These are phyloP conservation scores for Petasospora fabianii DNA, from an alignment of 1,139 yeast genomes.

Conservation along the genomic window DNA sequence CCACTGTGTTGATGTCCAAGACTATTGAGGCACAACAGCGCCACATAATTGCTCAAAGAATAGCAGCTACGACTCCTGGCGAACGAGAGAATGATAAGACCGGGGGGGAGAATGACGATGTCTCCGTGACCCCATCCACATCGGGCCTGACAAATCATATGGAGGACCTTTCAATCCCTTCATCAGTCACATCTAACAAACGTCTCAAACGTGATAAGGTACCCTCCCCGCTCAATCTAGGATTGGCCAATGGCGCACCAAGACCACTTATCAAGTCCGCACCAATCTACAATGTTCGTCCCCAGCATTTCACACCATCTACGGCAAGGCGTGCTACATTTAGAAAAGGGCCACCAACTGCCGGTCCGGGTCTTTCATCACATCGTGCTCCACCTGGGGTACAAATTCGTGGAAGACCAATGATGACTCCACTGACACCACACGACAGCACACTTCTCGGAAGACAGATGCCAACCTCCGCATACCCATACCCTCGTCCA, in stretches of 20 bases:
- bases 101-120: conserved; percentile 2
- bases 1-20: conserved; percentile 44
- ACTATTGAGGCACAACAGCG: conserved; percentile 48
- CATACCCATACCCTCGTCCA: conserved; percentile 10
- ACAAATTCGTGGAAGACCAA: conserved; percentile 6
- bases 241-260: conserved; percentile 16
- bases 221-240: conserved; percentile 42
- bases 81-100: conserved; percentile 16
- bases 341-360: conserved; percentile 3
- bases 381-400: conserved; percentile 2
- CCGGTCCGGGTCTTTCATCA: not conserved
- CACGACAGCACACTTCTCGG: conserved; percentile 8
- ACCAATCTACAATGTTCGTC: conserved; percentile 33
- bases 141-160: conserved; percentile 21
- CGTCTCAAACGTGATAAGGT: conserved; percentile 42
- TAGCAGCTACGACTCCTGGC: conserved; percentile 7
- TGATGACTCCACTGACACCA: conserved; percentile 15
- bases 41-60: conserved; percentile 42
- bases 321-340: conserved; percentile 17
- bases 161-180: conserved; percentile 30
- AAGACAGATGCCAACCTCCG: conserved; percentile 9
- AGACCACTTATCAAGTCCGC: conserved; percentile 43
- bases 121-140: conserved; percentile 9
- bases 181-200: conserved; percentile 26
- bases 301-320: conserved; percentile 16